These are phyloP conservation scores for Raddia guianensis DNA, from an alignment of 176 grass and related monocot genomes.

Conservation along the genomic window DNA sequence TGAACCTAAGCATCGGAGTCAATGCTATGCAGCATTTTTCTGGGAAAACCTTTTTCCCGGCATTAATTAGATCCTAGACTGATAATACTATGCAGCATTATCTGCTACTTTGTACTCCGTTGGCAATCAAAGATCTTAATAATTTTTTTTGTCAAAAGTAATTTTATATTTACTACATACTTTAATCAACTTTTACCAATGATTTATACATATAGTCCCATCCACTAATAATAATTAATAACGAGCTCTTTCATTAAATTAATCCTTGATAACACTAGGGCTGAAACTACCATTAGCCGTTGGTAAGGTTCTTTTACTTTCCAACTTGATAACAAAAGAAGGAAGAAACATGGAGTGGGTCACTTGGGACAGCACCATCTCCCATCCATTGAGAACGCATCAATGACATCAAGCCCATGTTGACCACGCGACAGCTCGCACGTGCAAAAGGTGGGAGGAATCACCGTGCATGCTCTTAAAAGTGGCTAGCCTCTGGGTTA, in stretches of 20 bases:
- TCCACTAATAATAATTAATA: neutral
- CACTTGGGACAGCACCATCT: slow-evolving; percentile 37
- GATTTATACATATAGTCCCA: neutral
- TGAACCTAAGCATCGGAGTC: neutral
- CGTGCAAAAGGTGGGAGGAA: slow-evolving; percentile 34
- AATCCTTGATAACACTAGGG: neutral
- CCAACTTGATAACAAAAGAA: slow-evolving; percentile 6
- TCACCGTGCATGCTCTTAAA: slow-evolving; percentile 35
- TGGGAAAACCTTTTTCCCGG: no score
- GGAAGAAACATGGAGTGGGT: neutral
- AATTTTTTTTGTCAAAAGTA: neutral
- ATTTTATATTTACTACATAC: neutral
- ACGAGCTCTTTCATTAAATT: neutral
- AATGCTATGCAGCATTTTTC: no score
- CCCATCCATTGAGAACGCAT: slow-evolving; percentile 1
- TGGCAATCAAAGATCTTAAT: neutral
- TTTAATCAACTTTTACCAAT: neutral
- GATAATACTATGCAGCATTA: no score
- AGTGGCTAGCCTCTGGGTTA: slow-evolving; percentile 6
- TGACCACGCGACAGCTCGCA: slow-evolving; percentile 31
- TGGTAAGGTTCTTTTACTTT: slow-evolving; percentile 41
- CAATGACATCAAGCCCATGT: slow-evolving; percentile 12
- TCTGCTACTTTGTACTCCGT: neutral
- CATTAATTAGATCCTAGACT: no score
- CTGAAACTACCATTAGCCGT: neutral